Percentiles rank a stretch among this genome's conserved stretches.
Evolutionary conservation across 2,329 filamentous ascomycete species (phyloP).

Genomic region (Ceratocystis huliohia): DNA sequence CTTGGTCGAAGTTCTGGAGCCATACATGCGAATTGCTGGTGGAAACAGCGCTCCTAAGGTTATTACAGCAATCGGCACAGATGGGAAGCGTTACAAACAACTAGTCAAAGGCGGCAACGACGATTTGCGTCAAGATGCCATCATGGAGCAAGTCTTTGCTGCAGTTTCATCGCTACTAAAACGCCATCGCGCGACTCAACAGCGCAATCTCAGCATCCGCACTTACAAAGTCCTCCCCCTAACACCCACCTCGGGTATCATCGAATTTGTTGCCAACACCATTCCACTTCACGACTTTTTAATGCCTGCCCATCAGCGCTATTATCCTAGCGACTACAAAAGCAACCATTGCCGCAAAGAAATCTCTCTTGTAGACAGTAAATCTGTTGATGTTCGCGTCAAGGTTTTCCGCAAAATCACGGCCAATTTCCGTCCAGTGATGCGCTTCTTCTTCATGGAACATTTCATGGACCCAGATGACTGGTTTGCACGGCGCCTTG

Average conservation of each 20-base stretch:
- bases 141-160: constrained; percentile 98
- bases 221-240: constrained; percentile 96
- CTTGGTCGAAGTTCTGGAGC: constrained; percentile 56
- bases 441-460: constrained; percentile 96
- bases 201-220: constrained; percentile 77
- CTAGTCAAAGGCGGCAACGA: constrained; percentile 93
- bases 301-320: constrained; percentile 76
- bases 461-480: constrained; percentile 86
- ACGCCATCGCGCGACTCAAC: constrained; percentile 72
- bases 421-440: constrained; percentile 76
- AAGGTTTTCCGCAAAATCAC: constrained; percentile 65
- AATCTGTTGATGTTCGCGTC: constrained; percentile 37
- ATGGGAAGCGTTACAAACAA: constrained; percentile 75
- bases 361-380: constrained; percentile 55
- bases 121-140: constrained; percentile 90
- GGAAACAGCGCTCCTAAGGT: constrained; percentile 92
- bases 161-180: constrained; percentile 84
- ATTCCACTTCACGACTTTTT: constrained; percentile 85
- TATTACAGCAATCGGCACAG: constrained; percentile 63
- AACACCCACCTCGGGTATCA: constrained; percentile 72
- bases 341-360: constrained; percentile 63
- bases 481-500: constrained; percentile 81
- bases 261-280: constrained; percentile 93
- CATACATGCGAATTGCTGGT: constrained; percentile 70
- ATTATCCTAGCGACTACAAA: constrained; percentile 75